Conservation (phyloP, 176 grass and related monocot genomes). For the Lolium multiflorum region DNA sequence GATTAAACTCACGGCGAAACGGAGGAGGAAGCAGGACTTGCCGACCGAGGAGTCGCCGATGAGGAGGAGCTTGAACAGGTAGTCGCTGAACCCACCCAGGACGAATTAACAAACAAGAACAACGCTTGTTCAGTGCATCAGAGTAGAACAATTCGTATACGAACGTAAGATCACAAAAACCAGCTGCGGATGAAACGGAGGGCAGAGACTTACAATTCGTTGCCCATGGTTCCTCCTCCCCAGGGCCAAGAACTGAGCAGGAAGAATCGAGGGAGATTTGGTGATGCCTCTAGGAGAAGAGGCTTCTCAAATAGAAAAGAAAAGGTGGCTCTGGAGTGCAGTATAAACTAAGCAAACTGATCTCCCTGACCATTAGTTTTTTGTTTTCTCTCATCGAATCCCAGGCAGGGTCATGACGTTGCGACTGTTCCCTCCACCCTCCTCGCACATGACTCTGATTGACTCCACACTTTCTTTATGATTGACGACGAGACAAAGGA, state of each 20-base stretch:
- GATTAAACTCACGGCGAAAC: constrained; percentile 62
- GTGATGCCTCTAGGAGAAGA: not conserved
- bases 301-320: constrained; percentile 2
- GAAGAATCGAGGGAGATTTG: not conserved
- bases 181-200: not conserved
- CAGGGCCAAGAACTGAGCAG: not conserved
- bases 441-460: not conserved
- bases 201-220: constrained; percentile 54
- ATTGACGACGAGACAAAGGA: not conserved
- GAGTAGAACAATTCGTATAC: not conserved
- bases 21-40: constrained; percentile 81
- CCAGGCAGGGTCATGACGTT: not conserved
- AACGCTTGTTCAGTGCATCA: not conserved
- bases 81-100: constrained; percentile 47
- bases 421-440: constrained; percentile 3
- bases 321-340: not conserved
- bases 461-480: not conserved
- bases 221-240: constrained; percentile 47
- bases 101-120: not conserved
- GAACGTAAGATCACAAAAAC: not conserved
- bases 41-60: constrained; percentile 85
- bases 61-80: constrained; percentile 86
- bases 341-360: constrained; percentile 40
- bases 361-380: not conserved
- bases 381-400: not conserved